Evolutionary conservation across 805 yeast genomes (phyloP), one percentile per base, ranked within the genome.

Genomic region (Zygoascus tannicola): DNA sequence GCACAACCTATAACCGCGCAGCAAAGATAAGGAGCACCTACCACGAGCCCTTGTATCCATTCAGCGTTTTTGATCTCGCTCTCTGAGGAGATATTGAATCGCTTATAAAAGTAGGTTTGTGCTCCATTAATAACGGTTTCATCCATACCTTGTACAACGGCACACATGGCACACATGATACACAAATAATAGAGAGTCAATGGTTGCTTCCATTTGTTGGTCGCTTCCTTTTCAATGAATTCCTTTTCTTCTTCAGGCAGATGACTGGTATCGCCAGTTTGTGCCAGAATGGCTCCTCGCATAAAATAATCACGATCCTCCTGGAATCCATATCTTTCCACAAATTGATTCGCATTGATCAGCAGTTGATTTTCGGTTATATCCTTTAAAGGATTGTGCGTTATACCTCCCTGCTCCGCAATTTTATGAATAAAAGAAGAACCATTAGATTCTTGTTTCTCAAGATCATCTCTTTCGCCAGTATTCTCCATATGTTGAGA

Each of bases 111-210:
- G 49, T 71, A 74, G 20, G 78, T 57, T 39, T 73, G 75, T 19
- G 85, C 85, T 32, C 85, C 86, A 50, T 80, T 78, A 46, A 77
- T 65, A 7, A 78, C 85, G 4, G 84, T 73, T 57, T 80, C 83
- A 58, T 80, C 86, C 83, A 78, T 78, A 43, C 86, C 86, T 56
- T 79, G 82, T 4, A 81, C 78, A 3, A 83, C 81, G 15, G 76
- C 76, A 40, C 83, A 78, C 68, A 79, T 66, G 2, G 85, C 79
- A 38, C 81, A 77, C 54, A 78, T 63, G 5, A 78, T 71, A 59
- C 76, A 72, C 18, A 74, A 70, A 60, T 66, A 53, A 55, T 73
- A 67, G 58, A 70, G 58, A 12, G 65, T 46, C 28, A 43, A 42
- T 5, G 67, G 66, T 40, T 67, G 82, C 20, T 56, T 48, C 63